Conservation (phyloP, 2,329 filamentous ascomycete genomes). For the Alternaria alternata region DNA sequence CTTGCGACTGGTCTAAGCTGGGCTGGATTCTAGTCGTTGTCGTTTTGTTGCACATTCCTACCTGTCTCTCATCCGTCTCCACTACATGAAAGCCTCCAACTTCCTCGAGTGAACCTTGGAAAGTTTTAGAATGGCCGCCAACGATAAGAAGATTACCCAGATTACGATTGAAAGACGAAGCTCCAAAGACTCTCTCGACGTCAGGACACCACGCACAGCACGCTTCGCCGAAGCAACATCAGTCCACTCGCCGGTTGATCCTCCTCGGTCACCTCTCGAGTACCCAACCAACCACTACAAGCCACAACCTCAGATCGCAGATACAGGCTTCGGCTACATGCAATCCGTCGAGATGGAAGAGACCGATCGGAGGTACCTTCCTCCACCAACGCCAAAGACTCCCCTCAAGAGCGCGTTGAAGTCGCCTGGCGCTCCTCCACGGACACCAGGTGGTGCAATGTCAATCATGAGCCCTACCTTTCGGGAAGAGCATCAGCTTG, state of each 20-base stretch:
- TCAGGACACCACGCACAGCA: conserved; percentile 75
- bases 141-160: conserved; percentile 54
- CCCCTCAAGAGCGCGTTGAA: conserved; percentile 91
- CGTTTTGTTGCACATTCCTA: conserved; percentile 40
- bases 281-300: conserved; percentile 64
- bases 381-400: conserved; percentile 72
- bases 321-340: conserved; percentile 94
- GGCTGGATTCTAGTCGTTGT: conserved; percentile 49
- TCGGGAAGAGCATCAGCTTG: conserved; percentile 82
- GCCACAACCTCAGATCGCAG: conserved; percentile 76
- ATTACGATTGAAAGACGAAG: conserved; percentile 53
- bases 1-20: conserved; percentile 49
- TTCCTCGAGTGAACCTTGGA: conserved; percentile 38
- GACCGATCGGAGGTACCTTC: conserved; percentile 55
- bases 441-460: conserved; percentile 62
- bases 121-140: conserved; percentile 57
- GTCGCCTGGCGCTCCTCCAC: conserved; percentile 80
- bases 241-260: conserved; percentile 78
- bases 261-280: conserved; percentile 56
- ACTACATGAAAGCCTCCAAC: conserved; percentile 47
- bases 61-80: conserved; percentile 18
- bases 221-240: conserved; percentile 84
- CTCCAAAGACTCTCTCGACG: conserved; percentile 53
- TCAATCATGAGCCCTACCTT: conserved; percentile 90
- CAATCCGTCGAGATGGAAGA: conserved; percentile 64